phyloP scores from a whole-genome alignment of 441 rosid species.

The Brassica hybrid region DNA sequence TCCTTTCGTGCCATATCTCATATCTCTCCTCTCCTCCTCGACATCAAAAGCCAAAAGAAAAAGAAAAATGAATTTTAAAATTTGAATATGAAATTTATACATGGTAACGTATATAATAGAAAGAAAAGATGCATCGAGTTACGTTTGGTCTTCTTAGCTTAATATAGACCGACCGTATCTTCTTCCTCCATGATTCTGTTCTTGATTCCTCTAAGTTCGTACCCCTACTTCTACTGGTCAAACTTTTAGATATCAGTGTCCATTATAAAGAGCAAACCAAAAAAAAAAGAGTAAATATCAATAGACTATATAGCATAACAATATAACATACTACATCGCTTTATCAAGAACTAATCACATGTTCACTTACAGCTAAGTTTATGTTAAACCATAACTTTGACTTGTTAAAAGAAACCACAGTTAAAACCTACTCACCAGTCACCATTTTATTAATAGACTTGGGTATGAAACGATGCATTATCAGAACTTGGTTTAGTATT shows the following conservation, averaged over 20 bases:
- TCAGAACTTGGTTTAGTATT: no score
- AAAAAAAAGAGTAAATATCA: background rate
- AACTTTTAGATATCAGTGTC: slow-evolving; percentile 15
- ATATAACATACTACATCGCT: background rate
- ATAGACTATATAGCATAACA: background rate
- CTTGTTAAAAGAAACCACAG: background rate
- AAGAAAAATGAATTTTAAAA: background rate
- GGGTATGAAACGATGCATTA: no score
- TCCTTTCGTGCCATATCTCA: slow-evolving; percentile 3
- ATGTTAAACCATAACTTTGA: background rate
- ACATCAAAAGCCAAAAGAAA: slow-evolving; percentile 8
- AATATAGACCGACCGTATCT: slow-evolving; percentile 41
- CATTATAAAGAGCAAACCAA: background rate
- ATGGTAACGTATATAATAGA: slow-evolving; percentile 30
- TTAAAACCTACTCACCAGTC: no score
- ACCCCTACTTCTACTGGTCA: slow-evolving; percentile 33
- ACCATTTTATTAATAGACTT: no score
- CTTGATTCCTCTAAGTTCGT: slow-evolving; percentile 28
- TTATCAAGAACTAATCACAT: background rate
- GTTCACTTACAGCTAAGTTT: background rate
- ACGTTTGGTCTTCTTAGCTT: slow-evolving; percentile 40
- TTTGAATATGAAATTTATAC: background rate
- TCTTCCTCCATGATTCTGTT: slow-evolving; percentile 22
- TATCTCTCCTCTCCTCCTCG: slow-evolving; percentile 7
- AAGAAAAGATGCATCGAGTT: slow-evolving; percentile 17